phyloP scores from a whole-genome alignment of 352 stramenopile species.

The Plasmopara halstedii region DNA sequence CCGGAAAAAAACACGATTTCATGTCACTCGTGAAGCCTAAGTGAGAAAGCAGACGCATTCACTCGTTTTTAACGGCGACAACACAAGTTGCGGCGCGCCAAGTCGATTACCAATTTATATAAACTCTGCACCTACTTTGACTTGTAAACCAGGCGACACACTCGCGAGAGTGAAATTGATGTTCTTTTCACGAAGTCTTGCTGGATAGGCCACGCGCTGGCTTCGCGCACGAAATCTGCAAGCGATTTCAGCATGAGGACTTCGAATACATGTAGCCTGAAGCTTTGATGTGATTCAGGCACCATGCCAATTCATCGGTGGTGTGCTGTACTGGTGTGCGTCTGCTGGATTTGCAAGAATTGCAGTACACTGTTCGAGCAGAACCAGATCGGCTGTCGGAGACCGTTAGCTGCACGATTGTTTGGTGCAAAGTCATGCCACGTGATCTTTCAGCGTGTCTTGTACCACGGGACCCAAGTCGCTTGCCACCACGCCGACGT shows the following conservation, averaged over 20 bases:
- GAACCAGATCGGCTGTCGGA: not conserved
- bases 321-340: not conserved
- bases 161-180: not conserved
- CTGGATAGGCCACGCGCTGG: not conserved
- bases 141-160: not conserved
- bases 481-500: not conserved
- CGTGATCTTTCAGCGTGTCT: not conserved
- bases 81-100: not conserved
- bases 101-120: not conserved
- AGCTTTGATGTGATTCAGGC: not conserved
- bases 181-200: not conserved
- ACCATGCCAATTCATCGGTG: not conserved
- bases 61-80: not conserved
- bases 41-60: not conserved
- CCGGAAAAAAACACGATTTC: not conserved
- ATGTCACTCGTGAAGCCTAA: not conserved
- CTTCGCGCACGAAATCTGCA: not conserved
- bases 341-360: not conserved
- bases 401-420: not conserved
- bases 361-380: not conserved
- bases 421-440: not conserved
- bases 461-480: not conserved
- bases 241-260: not conserved
- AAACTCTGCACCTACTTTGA: not conserved
- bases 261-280: not conserved